Evolutionary conservation across 1,284 basidiomycete genomes (phyloP), one percentile per base, ranked within the genome.

Genomic region (Naganishia cerealis): DNA sequence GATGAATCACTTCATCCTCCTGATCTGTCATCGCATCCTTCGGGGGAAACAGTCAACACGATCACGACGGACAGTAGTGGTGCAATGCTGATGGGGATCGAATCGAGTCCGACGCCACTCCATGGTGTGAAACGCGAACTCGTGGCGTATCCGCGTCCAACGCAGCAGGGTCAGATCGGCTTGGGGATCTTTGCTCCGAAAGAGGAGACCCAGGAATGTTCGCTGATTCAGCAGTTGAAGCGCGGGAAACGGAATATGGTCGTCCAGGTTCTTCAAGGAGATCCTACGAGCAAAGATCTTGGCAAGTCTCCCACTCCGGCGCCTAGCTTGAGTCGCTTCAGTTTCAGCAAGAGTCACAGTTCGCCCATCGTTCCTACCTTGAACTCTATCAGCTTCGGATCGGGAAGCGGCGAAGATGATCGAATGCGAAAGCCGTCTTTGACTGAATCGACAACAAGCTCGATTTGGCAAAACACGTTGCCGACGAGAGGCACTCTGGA

Each of bases 1-100:
- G 29, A 46, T 16, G 26, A 46, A 15, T 46, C 43, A 0, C 24
- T 43, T 16, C 50, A 54, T 42, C 50, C 61, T 5, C 50, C 46
- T 3, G 61, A 53, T 26, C 29, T 63, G 38, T n/a, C 61, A 9
- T 63, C 61, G 16, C 39, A 40, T 53, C 61, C 61, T 16, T 63
- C 61, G 4, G 61, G 53, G 16, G 61, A 54, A 42, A 63, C 61
- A 52, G 52, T 63, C 5, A 62, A 46, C 48, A 62, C 59, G 33
- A 52, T 63, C 36, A 62, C 61, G 39, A 63, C 61, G 12, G 61
- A 50, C 24, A 63, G 61, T 50, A 63, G 61, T 24, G 61, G 52
- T 24, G 26, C 13, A 15, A 50, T 50, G 6, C 3, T 50, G 29
- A 33, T 33, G 21, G 50, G 61, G 8, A 33, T 63, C n/a, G 36